Evolutionary conservation across 2,329 filamentous ascomycete species (phyloP), one percentile per base, ranked within the genome.

Genomic region (Karstenula rhodostoma): DNA sequence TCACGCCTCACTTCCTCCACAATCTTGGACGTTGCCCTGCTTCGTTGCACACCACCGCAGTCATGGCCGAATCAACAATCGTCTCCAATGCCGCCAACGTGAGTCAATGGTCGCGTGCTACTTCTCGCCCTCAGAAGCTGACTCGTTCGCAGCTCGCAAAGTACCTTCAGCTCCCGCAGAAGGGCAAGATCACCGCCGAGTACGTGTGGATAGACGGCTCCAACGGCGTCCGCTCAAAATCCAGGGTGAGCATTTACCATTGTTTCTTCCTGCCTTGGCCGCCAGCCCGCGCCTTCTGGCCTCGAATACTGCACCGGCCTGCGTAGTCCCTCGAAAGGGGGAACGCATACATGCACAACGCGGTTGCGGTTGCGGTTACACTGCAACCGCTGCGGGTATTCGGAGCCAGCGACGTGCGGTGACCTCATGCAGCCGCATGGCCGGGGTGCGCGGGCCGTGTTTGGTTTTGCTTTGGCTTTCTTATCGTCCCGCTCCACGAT

Each of bases 191-290:
- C 78, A 95, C 97, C 82, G 94, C 93, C 77, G 94, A 97, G 84
- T 97, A 97, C 83, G 89, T 97, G 85, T 97, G 94, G 94, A 90
- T 97, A 79, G 94, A 97, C 77, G 85, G 91, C 68, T 81, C 83
- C 68, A 93, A 94, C 79, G 90, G 90, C 75, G 87, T 92, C 72
- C 93, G 95, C 75, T 97, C 93, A 79, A 99, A 98, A 86, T 94
- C 91, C 78, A 96, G 93, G 87, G 94, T 97, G 86, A 86, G 92
- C 67, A 59, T 67, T 64, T 63, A 67, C 62, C 63, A 32, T 46
- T 19, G 27, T 50, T 57, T 33, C n/a, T 47, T 13, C 35, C 10
- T 13, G 13, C 44, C 27, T 29, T 47, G 22, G 27, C 23, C 46
- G 13, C 6, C 44, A 15, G 44, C 42, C 29, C 15, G 46, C 37